A percentile compares a stretch with the other conserved stretches of the same genome.
phyloP scores from a whole-genome alignment of 768 basidiomycete genomes.

The Heimioporus sp. region DNA sequence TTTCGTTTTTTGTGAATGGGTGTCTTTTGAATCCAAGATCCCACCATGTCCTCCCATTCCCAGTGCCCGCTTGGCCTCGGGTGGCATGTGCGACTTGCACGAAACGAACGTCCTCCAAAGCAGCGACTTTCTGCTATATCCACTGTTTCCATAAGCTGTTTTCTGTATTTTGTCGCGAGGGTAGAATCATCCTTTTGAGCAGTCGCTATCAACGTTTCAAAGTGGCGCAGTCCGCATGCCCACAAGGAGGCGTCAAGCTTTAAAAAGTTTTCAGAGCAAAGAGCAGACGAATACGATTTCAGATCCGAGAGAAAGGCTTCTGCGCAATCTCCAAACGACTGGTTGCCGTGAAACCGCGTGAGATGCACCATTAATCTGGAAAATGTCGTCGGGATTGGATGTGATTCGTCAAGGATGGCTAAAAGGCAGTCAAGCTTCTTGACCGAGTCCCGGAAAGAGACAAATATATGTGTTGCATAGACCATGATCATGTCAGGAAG shows the following conservation, averaged over 20 bases:
- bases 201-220: constrained; percentile 36
- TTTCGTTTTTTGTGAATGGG: constrained; percentile 28
- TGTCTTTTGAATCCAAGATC: constrained; percentile 43
- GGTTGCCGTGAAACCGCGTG: constrained; percentile 11
- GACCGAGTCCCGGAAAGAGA: constrained; percentile 9
- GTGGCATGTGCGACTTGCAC: constrained; percentile 5
- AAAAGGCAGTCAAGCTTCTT: constrained; percentile 13
- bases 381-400: constrained; percentile 32
- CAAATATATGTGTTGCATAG: constrained; percentile 20
- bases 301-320: constrained; percentile 25
- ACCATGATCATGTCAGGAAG: constrained; percentile 24
- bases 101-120: constrained; percentile 30
- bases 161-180: constrained; percentile 35
- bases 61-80: constrained; percentile 33
- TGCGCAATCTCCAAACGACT: constrained; percentile 9
- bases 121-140: constrained; percentile 53
- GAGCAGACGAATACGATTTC: constrained; percentile 23
- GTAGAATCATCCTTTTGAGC: constrained; percentile 20
- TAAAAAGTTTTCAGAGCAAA: constrained; percentile 36
- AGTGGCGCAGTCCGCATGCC: constrained; percentile 46
- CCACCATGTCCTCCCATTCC: constrained; percentile 49
- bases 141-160: constrained; percentile 41
- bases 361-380: constrained; percentile 24
- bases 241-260: constrained; percentile 51
- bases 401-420: constrained; percentile 24